A percentile compares a stretch with the other conserved stretches of the same genome.
These are phyloP conservation scores for Tricholoma matsutake DNA, from an alignment of 768 basidiomycete species.

Conservation along the genomic window DNA sequence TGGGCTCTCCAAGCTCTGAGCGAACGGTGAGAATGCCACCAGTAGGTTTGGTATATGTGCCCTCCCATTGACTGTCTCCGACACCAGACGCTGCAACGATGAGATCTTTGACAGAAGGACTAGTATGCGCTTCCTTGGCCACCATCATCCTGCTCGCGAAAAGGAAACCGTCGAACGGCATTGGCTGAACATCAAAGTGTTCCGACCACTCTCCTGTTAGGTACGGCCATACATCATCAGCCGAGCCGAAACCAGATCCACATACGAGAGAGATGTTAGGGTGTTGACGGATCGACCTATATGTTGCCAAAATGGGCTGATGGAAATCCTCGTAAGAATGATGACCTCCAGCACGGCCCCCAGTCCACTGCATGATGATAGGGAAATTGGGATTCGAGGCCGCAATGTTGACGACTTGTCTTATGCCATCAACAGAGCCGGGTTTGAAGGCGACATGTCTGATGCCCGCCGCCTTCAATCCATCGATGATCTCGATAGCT, in stretches of 20 bases:
- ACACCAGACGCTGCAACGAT: conserved; percentile 96
- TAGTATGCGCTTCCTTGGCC: conserved; percentile 96
- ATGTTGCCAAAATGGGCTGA: conserved; percentile 89
- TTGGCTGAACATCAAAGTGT: conserved; percentile 80
- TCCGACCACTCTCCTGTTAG: conserved; percentile 94
- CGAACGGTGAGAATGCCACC: conserved; percentile 96
- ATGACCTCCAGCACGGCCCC: conserved; percentile 97
- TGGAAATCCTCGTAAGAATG: conserved; percentile 99
- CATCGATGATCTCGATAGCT: conserved; percentile 92
- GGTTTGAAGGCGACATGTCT: conserved; percentile 98
- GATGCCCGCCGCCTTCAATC: conserved; percentile 79
- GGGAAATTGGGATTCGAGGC: conserved; percentile 93
- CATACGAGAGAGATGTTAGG: conserved; percentile 86
- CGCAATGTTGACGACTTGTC: conserved; percentile 96
- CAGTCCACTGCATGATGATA: conserved; percentile 98
- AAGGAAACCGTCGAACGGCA: conserved; percentile 98
- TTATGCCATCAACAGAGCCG: conserved; percentile 95
- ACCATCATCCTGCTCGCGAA: conserved; percentile 98
- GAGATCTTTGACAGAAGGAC: conserved; percentile 91
- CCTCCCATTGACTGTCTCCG: conserved; percentile 87
- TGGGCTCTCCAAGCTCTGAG: conserved; percentile 97
- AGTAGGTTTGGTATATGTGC: conserved; percentile 89
- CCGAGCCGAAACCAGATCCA: conserved; percentile 94
- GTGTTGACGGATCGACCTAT: conserved; percentile 85
- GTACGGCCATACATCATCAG: conserved; percentile 96